A percentile compares a stretch with the other conserved stretches of the same genome.
phyloP scores from a whole-genome alignment of 1,284 basidiomycete genomes.

The Cutaneotrichosporon mucoides region DNA sequence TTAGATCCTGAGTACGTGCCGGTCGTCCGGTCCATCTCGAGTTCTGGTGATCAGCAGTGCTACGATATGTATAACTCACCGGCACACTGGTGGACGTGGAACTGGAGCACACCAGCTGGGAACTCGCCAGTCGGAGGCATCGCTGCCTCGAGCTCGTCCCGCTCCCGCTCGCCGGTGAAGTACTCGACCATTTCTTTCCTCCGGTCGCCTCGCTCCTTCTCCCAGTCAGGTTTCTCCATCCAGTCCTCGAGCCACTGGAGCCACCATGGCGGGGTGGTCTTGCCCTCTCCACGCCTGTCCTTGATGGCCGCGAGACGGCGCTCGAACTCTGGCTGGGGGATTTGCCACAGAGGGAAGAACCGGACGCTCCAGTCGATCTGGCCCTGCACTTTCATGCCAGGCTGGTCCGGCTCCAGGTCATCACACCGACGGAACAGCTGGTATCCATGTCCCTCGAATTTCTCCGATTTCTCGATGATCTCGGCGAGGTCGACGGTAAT shows the following conservation, averaged over 20 bases:
- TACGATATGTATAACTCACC: too few relatives aligned
- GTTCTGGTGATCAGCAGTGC: conserved; percentile 20
- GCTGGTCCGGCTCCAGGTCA: conserved; percentile 26
- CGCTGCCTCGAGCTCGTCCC: conserved; percentile 46
- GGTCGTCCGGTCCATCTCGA: conserved; percentile 37
- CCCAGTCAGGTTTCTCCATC: conserved; percentile 38
- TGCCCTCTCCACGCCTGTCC: conserved; percentile 9
- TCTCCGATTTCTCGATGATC: conserved; percentile 36
- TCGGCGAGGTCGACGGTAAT: conserved; percentile 48
- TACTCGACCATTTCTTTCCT: conserved; percentile 42
- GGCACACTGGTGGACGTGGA: conserved; percentile 47
- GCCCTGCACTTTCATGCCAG: conserved; percentile 40
- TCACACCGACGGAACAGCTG: conserved; percentile 33
- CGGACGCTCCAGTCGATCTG: conserved; percentile 41
- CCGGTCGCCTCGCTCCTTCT: conserved; percentile 33
- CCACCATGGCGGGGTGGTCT: conserved; percentile 31
- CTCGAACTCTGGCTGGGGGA: conserved; percentile 32
- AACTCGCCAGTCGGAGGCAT: conserved; percentile 34
- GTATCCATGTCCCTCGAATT: conserved; percentile 14
- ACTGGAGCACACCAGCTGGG: conserved; percentile 42
- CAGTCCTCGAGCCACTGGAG: conserved; percentile 27
- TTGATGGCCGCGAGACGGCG: conserved; percentile 13
- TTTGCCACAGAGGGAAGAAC: conserved; percentile 46
- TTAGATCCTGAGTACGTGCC: conserved; percentile 37
- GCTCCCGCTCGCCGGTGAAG: conserved; percentile 45